Evolutionary conservation across 108 stramenopile species (phyloP).

Genomic region (Skeletonema grethae): DNA sequence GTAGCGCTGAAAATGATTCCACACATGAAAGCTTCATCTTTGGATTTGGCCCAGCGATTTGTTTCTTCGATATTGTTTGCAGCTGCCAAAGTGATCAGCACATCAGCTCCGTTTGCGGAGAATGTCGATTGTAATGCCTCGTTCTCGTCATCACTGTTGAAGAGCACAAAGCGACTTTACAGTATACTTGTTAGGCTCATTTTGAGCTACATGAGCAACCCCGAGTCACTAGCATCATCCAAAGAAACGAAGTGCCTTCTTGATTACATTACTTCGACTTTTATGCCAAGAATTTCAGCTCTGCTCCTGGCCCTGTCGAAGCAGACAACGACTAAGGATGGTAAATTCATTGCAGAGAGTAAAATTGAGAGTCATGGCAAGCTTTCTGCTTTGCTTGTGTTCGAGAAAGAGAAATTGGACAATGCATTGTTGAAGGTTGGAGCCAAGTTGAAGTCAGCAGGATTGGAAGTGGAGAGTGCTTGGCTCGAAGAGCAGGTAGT

Average conservation of each 20-base stretch:
- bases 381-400: constrained; percentile 41
- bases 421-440: constrained; percentile 44
- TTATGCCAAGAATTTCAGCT: constrained; percentile 29
- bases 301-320: constrained; percentile 38
- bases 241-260: constrained; percentile 27
- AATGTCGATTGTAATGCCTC: constrained; percentile 32
- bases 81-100: constrained; percentile 34
- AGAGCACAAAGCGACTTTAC: constrained; percentile 44
- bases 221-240: constrained; percentile 20
- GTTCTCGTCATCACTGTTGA: constrained; percentile 44
- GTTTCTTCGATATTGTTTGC: constrained; percentile 26
- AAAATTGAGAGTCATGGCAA: constrained; percentile 51
- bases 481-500: constrained; percentile 49
- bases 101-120: constrained; percentile 40
- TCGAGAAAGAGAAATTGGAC: constrained; percentile 51
- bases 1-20: constrained; percentile 44
- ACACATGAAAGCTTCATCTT: constrained; percentile 16
- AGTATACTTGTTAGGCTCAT: constrained; percentile 32
- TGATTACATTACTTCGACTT: constrained; percentile 23
- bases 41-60: constrained; percentile 33
- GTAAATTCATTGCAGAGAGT: constrained; percentile 46
- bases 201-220: constrained; percentile 29
- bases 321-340: constrained; percentile 32
- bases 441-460: constrained; percentile 31
- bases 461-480: constrained; percentile 30